Evolutionary conservation across 768 basidiomycete genomes (phyloP), one percentile per base, ranked within the genome.

Genomic region (Xerocomellus intermedius): DNA sequence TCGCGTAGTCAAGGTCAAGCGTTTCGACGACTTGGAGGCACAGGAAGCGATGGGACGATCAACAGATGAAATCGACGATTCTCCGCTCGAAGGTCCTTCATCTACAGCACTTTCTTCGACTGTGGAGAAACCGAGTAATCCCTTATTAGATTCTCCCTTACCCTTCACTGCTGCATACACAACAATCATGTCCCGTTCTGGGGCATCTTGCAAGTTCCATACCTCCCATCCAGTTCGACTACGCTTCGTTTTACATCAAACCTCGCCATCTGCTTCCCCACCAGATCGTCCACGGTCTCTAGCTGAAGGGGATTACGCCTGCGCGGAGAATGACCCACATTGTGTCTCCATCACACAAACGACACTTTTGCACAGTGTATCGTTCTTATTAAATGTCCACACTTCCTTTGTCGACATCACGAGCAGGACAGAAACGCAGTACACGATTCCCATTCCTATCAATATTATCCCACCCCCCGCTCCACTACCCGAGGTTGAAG

Each of bases 201-300:
- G 96, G 43, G 94, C 94, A 41, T 88, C 92, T 19, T 94, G 93
- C 69, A 86, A 93, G 43, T 94, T 97, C 67, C 94, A 97, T 61
- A 82, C 85, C 0, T 79, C 82, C 42, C 81, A 80, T 14, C 79
- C 88, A 4, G 81, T 94, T 56, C 88, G 80, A 59, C 77, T 92
- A 37, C 84, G 93, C 4, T 89, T 98, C 56, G 75, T 95, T 28
- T 76, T 98, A 16, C 92, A 92, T 63, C 86, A 82, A 48, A 74
- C 79, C 19, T 75, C 77, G 5, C 75, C 80, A 19, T 71, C 76
- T 48, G 68, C 75, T 30, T 79, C 84, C n/a, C 78, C 83, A 16
- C 61, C 77, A 24, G 74, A 80, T 59, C 73, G 76, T 43, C 73
- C 74, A 54, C 70, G 71, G 52, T 75, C 75, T 64, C 72, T 81